Percentiles rank a stretch among this genome's conserved stretches.
Conservation (phyloP, 2,329 filamentous ascomycete genomes). For the Arthrinium puccinioides region DNA sequence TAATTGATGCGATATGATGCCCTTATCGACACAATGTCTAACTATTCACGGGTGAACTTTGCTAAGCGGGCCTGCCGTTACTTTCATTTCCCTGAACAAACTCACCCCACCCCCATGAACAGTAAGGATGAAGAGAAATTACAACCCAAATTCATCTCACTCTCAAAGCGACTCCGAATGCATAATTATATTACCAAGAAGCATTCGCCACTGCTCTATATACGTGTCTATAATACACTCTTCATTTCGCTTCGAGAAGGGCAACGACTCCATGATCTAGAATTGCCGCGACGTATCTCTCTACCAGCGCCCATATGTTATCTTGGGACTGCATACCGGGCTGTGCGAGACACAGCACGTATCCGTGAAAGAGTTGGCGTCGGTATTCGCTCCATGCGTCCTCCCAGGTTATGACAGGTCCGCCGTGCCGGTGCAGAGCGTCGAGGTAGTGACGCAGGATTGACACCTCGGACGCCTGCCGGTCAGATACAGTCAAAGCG, state of each 20-base stretch:
- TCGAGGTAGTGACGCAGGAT: background rate
- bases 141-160: too few relatives aligned
- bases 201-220: too few relatives aligned
- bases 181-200: too few relatives aligned
- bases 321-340: background rate
- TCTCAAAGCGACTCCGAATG: too few relatives aligned
- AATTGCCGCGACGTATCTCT: background rate
- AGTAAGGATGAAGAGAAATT: too few relatives aligned
- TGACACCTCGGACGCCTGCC: background rate
- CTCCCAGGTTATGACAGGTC: background rate
- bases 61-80: too few relatives aligned
- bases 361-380: background rate
- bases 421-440: background rate
- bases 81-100: too few relatives aligned
- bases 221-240: too few relatives aligned
- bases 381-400: background rate
- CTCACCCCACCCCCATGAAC: too few relatives aligned
- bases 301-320: background rate
- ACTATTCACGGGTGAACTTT: too few relatives aligned
- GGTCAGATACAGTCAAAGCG: background rate
- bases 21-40: too few relatives aligned
- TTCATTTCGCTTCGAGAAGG: background rate
- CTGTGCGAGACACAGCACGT: background rate
- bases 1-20: too few relatives aligned
- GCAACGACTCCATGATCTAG: background rate